phyloP scores from a whole-genome alignment of 306 rosid genomes.

The Prinsepia uniflora region DNA sequence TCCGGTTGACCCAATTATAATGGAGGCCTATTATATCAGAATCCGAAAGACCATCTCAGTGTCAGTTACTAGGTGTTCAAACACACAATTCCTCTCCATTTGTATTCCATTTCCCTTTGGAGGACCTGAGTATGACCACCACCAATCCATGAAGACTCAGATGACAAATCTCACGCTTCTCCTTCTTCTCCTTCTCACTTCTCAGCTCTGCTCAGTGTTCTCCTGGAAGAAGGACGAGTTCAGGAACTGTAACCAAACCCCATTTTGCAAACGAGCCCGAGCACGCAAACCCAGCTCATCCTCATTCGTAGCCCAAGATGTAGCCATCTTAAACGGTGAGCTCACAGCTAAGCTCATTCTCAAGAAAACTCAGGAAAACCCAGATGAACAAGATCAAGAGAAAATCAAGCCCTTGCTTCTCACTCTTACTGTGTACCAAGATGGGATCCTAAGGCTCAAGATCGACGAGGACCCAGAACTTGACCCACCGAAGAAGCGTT shows the following conservation, averaged over 20 bases:
- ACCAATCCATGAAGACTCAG: constrained; percentile 19
- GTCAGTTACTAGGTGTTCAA: not conserved
- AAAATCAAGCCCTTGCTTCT: constrained; percentile 58
- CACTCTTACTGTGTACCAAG: constrained; percentile 57
- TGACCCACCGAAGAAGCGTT: constrained; percentile 60
- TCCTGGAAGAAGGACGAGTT: constrained; percentile 93
- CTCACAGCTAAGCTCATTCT: constrained; percentile 66
- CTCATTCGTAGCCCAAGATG: constrained; percentile 51
- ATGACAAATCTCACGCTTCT: constrained; percentile 40
- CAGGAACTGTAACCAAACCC: constrained; percentile 83
- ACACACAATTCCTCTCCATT: not conserved
- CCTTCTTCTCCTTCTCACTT: constrained; percentile 36
- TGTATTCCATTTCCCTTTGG: not conserved
- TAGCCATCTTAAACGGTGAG: constrained; percentile 59
- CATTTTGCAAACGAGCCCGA: constrained; percentile 91
- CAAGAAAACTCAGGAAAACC: constrained; percentile 19
- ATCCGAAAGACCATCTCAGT: not conserved
- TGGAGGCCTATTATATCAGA: not conserved
- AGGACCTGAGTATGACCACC: constrained; percentile 16
- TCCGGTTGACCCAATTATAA: too few species aligned
- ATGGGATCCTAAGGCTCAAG: constrained; percentile 70
- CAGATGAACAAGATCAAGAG: constrained; percentile 23
- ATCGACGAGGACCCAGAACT: constrained; percentile 71
- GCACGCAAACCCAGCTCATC: constrained; percentile 53
- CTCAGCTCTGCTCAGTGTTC: constrained; percentile 38